Evolutionary conservation across 352 stramenopile species (phyloP), one percentile per base, ranked within the genome.

Genomic region (Globisporangium camurandrum): DNA sequence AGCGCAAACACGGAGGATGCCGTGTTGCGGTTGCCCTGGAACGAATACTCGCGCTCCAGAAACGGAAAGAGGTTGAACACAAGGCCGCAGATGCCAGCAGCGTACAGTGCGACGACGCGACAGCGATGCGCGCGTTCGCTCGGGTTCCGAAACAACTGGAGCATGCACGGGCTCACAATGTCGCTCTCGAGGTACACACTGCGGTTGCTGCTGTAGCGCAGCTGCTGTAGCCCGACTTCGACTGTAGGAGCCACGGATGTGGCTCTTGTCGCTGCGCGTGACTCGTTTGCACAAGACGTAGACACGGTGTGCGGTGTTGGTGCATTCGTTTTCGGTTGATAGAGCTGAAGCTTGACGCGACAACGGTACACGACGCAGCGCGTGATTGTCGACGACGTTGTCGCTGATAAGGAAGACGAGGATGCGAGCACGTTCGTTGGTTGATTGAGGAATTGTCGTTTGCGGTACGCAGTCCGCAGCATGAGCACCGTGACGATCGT

Each of bases 331-430:
- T n/a, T 41, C 12, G 16, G 12, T 10, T 41, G 16, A 23, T 22
- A 8, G 20, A 34, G 11, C 24, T 36, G 24, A 17, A 69, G 17
- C 4, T 36, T 39, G 4, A 70, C 30, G 5, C 38, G 50, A 14
- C 58, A 67, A 0, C 59, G 59, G 19, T 57, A 64, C 42, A 46
- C 64, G 27, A 69, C 47, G 14, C 62, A 67, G 12, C n/a, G 54
- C 23, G 46, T n/a, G 30, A 56, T 19, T 2, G 40, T 31, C 1
- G 51, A 31, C n/a, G 51, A n/a, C n/a, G n/a, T n/a, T n/a, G n/a
- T n/a, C n/a, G n/a, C n/a, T n/a, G n/a, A n/a, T n/a, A n/a, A n/a
- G n/a, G n/a, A n/a, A n/a, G n/a, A n/a, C n/a, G n/a, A n/a, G n/a
- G n/a, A n/a, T n/a, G n/a, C n/a, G n/a, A n/a, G n/a, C n/a, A n/a